Percentiles rank a stretch among this genome's conserved stretches.
phyloP scores from a whole-genome alignment of 1,284 basidiomycete genomes.

The Volvariella surrecta region DNA sequence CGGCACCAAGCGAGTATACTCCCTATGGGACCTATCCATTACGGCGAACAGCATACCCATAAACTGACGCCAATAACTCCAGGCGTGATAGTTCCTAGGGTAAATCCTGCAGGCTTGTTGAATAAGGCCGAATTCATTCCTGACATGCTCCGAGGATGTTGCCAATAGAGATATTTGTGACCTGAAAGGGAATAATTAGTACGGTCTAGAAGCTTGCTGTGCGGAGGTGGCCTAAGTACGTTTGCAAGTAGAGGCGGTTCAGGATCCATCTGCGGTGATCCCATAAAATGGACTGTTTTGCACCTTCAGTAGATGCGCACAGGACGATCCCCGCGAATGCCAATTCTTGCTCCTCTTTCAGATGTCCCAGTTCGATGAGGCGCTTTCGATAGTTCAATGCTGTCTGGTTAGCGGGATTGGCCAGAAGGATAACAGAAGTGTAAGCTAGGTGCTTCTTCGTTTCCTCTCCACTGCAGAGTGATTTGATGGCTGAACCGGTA shows the following conservation, averaged over 20 bases:
- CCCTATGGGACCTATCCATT: conserved; percentile 8
- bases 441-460: conserved; percentile 13
- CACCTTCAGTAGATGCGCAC: conserved; percentile 37
- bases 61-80: conserved; percentile 48
- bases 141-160: conserved; percentile 24
- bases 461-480: conserved; percentile 9
- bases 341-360: conserved; percentile 37
- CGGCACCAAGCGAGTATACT: conserved; percentile 16
- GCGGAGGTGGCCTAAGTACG: conserved; percentile 11
- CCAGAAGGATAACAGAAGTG: conserved; percentile 44
- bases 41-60: conserved; percentile 21
- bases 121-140: conserved; percentile 35
- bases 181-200: conserved; percentile 14
- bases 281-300: conserved; percentile 61
- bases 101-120: conserved; percentile 45
- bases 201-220: conserved; percentile 16
- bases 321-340: conserved; percentile 36
- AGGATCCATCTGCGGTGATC: conserved; percentile 60
- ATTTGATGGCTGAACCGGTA: conserved; percentile 11
- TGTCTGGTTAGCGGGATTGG: conserved; percentile 60
- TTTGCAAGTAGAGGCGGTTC: not conserved
- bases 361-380: conserved; percentile 27
- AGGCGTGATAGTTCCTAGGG: conserved; percentile 62
- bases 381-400: conserved; percentile 51
- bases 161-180: conserved; percentile 4